Evolutionary conservation across 257 asterid species (phyloP), one percentile per base, ranked within the genome.

Genomic region (Thymus quinquecostatus): DNA sequence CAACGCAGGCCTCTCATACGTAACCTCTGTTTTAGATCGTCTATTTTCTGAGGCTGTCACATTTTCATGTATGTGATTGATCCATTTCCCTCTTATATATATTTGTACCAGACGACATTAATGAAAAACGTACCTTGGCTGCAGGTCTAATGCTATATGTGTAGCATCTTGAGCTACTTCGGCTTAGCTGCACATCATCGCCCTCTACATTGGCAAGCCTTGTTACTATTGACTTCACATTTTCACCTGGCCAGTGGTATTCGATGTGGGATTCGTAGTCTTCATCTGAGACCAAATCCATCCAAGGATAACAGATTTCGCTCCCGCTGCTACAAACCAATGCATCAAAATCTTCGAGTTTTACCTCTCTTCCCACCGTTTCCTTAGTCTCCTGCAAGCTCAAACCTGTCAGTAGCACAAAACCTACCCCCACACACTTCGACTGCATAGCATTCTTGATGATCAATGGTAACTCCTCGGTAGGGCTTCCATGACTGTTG

Each of bases 1-100:
- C 93, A 85, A 54, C 89, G 79, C 55, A 89, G 78, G 75, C 91
- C 93, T 85, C 92, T 86, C 96, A 89, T 86, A 56, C 96, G 82
- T 65, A 86, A 71, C 78, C 81, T 83, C 83, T 82, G 89, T 63
- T 82, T 73, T 47, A 89, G 80, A 62, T 83, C 89, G 68, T 87
- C 85, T n/a, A 79, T 77, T 71, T 78, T 85, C 75, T 63, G 79
- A 66, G 69, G 64, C 92, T 87, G 84, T 33, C 40, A 70, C 44
- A 44, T 33, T 10, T 48, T 49, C 54, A 55, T 58, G 74, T 32
- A 60, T 61, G 47, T 59, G 14, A 45, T 69, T 70, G 69, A 61
- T 54, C 34, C 13, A 28, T 53, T 72, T 29, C 32, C 21, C 36
- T 56, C 56, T 45, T 55, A 38, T 56, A 44, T 67, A 29, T 49